These are phyloP conservation scores for Hydnomerulius pinastri DNA, from an alignment of 768 basidiomycete species.

Conservation along the genomic window DNA sequence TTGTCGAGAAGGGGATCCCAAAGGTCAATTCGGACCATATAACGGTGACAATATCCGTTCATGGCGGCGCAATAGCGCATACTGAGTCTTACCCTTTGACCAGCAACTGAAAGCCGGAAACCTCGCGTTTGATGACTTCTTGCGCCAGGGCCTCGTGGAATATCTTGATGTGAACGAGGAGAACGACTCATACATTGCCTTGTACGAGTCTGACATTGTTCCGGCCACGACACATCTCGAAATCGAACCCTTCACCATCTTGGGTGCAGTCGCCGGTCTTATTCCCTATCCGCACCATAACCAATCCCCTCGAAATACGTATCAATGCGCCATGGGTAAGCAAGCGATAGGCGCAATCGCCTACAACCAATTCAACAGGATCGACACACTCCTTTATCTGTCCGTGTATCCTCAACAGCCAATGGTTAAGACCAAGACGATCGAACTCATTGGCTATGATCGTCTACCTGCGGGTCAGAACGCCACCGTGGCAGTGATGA, in stretches of 20 bases:
- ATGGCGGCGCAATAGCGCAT: not conserved
- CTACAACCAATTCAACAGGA: constrained; percentile 96
- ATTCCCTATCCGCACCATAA: constrained; percentile 99
- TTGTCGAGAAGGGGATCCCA: constrained; percentile 81
- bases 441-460: constrained; percentile 96
- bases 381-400: constrained; percentile 97
- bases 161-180: constrained; percentile 99
- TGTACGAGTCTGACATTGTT: constrained; percentile 88
- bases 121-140: constrained; percentile 91
- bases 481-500: constrained; percentile 98
- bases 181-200: constrained; percentile 94
- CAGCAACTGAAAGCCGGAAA: constrained; percentile 79
- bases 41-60: constrained; percentile 45
- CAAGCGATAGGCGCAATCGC: constrained; percentile 99
- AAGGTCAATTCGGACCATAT: constrained; percentile 83
- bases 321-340: constrained; percentile 99
- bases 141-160: constrained; percentile 89
- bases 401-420: constrained; percentile 98
- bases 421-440: constrained; percentile 99
- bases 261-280: constrained; percentile 96
- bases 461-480: constrained; percentile 97
- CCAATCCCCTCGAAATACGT: constrained; percentile 98
- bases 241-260: constrained; percentile 97
- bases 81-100: constrained; percentile 9
- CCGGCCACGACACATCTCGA: constrained; percentile 90